phyloP scores from a whole-genome alignment of 371 early-diverging fungal genomes.

The Entomophthora muscae region DNA sequence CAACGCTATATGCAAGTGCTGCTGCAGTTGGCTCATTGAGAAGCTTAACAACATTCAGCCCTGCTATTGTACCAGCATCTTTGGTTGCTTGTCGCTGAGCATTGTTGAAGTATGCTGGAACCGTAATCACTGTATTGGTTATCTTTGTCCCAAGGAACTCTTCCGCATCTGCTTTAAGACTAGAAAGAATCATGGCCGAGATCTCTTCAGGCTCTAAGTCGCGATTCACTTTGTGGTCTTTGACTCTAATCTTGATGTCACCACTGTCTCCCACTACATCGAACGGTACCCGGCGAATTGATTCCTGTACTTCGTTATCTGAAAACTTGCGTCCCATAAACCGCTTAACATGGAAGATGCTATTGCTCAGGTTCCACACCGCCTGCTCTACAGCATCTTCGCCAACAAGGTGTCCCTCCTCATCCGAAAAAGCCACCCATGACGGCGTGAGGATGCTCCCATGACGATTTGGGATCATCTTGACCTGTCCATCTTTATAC shows the following conservation, averaged over 20 bases:
- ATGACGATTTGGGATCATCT: slow-evolving; percentile 82
- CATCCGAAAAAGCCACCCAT: slow-evolving; percentile 79
- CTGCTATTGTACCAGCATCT: slow-evolving; percentile 61
- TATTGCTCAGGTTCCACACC: slow-evolving; percentile 68
- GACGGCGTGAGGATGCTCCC: slow-evolving; percentile 96
- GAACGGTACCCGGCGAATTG: slow-evolving; percentile 84
- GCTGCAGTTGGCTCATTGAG: slow-evolving; percentile 93
- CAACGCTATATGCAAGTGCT: slow-evolving; percentile 81
- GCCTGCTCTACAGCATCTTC: slow-evolving; percentile 33
- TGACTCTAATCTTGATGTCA: slow-evolving; percentile 61
- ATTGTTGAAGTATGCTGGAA: too few species aligned
- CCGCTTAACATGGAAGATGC: slow-evolving; percentile 88
- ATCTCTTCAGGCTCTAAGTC: slow-evolving; percentile 90
- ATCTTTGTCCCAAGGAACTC: too few species aligned
- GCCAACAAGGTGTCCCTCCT: slow-evolving; percentile 62
- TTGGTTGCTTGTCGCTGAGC: slow-evolving; percentile 74
- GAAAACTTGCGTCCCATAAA: slow-evolving; percentile 72
- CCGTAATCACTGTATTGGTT: too few species aligned
- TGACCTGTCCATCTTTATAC: slow-evolving; percentile 89
- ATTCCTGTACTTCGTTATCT: slow-evolving; percentile 72
- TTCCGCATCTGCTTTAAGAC: too few species aligned
- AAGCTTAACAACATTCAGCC: slow-evolving; percentile 56
- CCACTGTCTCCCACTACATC: slow-evolving; percentile 56
- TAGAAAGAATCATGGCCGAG: slow-evolving; percentile 78
- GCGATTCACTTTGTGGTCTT: slow-evolving; percentile 71